Evolutionary conservation across 495 filamentous ascomycete species (phyloP), one percentile per base, ranked within the genome.

Genomic region (Podospora conica): DNA sequence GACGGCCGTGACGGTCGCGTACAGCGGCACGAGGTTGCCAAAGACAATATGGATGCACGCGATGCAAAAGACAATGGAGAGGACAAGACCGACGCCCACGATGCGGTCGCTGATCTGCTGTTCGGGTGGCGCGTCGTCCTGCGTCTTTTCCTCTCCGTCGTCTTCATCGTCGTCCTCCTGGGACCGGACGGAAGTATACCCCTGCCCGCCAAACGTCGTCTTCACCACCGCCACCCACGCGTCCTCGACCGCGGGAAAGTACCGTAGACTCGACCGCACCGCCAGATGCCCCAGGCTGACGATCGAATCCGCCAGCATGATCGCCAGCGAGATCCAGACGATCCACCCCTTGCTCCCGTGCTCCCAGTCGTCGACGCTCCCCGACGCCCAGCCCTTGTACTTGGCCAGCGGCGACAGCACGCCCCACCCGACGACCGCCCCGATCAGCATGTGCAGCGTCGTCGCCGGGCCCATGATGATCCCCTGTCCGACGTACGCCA

Each of bases 341-440:
- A 99, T 97, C 95, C 95, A 99, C 22, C 94, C 95, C 80, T 97
- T 96, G 73, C 90, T 95, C 8, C 95, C 95, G 31, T 80, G 85
- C 64, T 89, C 88, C 96, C 96, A 99, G 73, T 95, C 91, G 25
- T 86, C 78, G 1, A 97, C 92, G 1, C 85, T 81, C 0, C 92
- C 95, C 1, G 92, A 90, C 18, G 95, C 96, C 95, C 95, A 99
- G 10, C 90, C 92, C 68, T 85, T 85, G 66, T 77, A 76, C 73
- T 96, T 96, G 0, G 94, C 95, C 27, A 98, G 75, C 18, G 95
- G 95, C 3, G 92, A 96, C 4, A 99, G 80, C 9, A 99, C 77
- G 0, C 86, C 95, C 96, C 96, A 99, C 15, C 95, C 95, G 9
- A 97, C 71, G 6, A 96, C 75, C 9, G 96, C 93, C 0, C 95